phyloP scores from a whole-genome alignment of 805 yeast genomes.

The Lachancea quebecensis region DNA sequence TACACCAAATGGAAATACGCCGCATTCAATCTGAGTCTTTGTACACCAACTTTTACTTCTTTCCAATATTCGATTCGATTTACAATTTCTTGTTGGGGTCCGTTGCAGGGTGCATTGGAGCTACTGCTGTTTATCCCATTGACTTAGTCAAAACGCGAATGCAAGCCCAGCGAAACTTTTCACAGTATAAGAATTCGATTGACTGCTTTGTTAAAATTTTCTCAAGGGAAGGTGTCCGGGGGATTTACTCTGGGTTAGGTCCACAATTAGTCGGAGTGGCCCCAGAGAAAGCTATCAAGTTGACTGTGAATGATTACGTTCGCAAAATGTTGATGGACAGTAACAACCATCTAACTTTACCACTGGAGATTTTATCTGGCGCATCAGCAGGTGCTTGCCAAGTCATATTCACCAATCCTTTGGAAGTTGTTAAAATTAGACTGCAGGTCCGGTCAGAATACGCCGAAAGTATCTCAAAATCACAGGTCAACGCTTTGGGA shows the following conservation, averaged over 20 bases:
- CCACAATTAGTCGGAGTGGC: slow-evolving; percentile 97
- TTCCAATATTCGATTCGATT: slow-evolving; percentile 74
- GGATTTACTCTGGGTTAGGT: slow-evolving; percentile 85
- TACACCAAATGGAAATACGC: slow-evolving; percentile 27
- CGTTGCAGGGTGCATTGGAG: slow-evolving; percentile 95
- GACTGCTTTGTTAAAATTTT: slow-evolving; percentile 83
- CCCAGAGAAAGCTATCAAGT: slow-evolving; percentile 95
- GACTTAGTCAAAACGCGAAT: slow-evolving; percentile 93
- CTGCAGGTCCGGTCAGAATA: slow-evolving; percentile 86
- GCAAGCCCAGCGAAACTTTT: slow-evolving; percentile 83
- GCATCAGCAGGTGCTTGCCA: slow-evolving; percentile 95
- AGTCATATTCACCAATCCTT: slow-evolving; percentile 91
- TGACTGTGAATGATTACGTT: slow-evolving; percentile 86
- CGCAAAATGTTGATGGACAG: slow-evolving; percentile 62
- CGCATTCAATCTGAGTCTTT: slow-evolving; percentile 24
- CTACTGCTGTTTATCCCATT: slow-evolving; percentile 95
- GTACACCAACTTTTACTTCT: slow-evolving; percentile 35
- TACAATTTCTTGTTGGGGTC: slow-evolving; percentile 89
- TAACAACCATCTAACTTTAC: slow-evolving; percentile 41
- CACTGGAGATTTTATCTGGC: slow-evolving; percentile 79
- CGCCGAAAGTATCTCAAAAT: slow-evolving; percentile 33
- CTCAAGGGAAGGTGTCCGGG: slow-evolving; percentile 69
- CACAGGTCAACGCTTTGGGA: slow-evolving; percentile 39
- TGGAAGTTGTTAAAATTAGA: slow-evolving; percentile 92
- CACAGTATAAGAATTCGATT: slow-evolving; percentile 67